Conservation (phyloP, 805 yeast species). For the Dipodascopsis uninucleata region DNA sequence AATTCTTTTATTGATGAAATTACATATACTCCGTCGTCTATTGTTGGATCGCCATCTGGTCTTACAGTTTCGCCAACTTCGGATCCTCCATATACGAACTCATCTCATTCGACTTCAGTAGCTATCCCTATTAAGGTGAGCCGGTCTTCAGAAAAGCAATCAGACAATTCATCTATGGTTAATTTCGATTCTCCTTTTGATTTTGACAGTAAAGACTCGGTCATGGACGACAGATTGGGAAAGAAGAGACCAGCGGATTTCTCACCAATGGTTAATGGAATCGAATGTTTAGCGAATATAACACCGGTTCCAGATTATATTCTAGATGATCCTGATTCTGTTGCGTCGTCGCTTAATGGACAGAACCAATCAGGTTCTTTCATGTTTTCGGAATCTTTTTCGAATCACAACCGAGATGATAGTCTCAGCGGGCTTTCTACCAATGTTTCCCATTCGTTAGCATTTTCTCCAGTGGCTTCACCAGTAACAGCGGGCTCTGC, state of each 20-base stretch:
- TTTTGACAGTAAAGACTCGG: neutral
- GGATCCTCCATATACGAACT: slow-evolving; percentile 7
- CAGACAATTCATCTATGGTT: neutral
- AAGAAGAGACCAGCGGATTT: slow-evolving; percentile 30
- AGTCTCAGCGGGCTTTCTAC: slow-evolving; percentile 37
- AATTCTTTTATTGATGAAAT: slow-evolving; percentile 28
- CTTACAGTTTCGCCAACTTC: slow-evolving; percentile 14
- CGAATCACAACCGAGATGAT: slow-evolving; percentile 33
- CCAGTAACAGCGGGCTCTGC: slow-evolving; percentile 7
- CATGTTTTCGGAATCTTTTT: slow-evolving; percentile 12
- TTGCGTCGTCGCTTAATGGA: slow-evolving; percentile 17
- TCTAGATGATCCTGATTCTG: slow-evolving; percentile 19
- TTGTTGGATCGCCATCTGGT: slow-evolving; percentile 31
- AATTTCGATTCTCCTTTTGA: slow-evolving; percentile 1
- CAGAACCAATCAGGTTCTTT: slow-evolving; percentile 12
- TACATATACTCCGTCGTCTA: slow-evolving; percentile 29
- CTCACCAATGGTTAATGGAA: slow-evolving; percentile 26
- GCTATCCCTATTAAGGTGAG: slow-evolving; percentile 21
- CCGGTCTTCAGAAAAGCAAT: neutral
- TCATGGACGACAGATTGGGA: slow-evolving; percentile 6
- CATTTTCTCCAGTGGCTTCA: slow-evolving; percentile 29
- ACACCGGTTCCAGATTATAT: slow-evolving; percentile 35
- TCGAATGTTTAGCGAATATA: slow-evolving; percentile 28
- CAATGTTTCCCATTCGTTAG: slow-evolving; percentile 12
- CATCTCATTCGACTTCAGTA: slow-evolving; percentile 18